Evolutionary conservation across 2,329 filamentous ascomycete genomes (phyloP), one percentile per base, ranked within the genome.

Genomic region (Cordyceps sp.): DNA sequence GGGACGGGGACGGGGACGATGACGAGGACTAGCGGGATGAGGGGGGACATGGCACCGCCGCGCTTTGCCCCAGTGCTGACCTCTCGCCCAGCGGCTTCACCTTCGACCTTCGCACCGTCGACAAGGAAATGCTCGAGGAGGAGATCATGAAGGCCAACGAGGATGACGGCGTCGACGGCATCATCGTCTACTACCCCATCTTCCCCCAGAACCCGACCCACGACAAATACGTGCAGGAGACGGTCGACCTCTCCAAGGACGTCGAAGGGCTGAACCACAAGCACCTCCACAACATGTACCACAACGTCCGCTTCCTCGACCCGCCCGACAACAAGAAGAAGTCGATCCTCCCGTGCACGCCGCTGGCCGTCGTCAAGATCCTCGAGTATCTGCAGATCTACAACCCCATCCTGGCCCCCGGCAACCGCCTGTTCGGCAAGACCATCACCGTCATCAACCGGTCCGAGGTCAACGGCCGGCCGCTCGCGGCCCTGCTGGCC

Each of bases 251-350:
- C 27, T 61, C 70, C 54, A 96, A 98, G 58, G 90, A 98, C 48
- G 88, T 98, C 42, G 90, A 98, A 57, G 90, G 90, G 23, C 73
- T 98, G 36, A 84, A 79, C 45, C 88, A 94, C 58, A 78, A 77
- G 50, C 86, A 96, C 60, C 79, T 96, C 49, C 86, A 88, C 71
- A 98, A 98, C 69, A 94, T 98, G 86, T 98, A 96, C 61, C 82
- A 94, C 64, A 98, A 98, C 61, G 73, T 93, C 46, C 83, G 90
- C 42, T 96, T 86, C 62, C 67, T 98, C 35, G 90, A 98, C 57
- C 63, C 75, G 17, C 78, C 78, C 5, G 56, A 66, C 27, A 81
- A 84, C 54, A 66, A 63, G 36, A 81, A 83, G 54, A 96, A 98
- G 63, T 92, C 79, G 30, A 83, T 96, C 42, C 63, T 98, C 32